These are phyloP conservation scores for Botrytis cinerea DNA, from an alignment of 2,329 filamentous ascomycete genomes.

Conservation along the genomic window DNA sequence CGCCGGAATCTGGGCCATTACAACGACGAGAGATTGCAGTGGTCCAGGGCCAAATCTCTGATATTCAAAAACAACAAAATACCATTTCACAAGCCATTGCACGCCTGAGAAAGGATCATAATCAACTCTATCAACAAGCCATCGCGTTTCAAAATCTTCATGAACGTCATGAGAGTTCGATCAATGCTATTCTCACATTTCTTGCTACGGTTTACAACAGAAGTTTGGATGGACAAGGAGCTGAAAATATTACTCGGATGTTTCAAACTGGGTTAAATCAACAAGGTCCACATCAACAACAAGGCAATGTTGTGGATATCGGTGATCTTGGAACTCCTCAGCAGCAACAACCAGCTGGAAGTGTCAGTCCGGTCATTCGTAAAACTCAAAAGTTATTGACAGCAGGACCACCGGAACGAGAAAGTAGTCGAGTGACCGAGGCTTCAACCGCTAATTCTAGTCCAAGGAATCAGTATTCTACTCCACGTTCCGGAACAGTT, in stretches of 20 bases:
- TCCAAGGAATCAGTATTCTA: constrained; percentile 38
- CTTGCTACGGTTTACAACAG: constrained; percentile 95
- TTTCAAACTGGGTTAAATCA: constrained; percentile 74
- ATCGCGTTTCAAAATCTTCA: constrained; percentile 88
- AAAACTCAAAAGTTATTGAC: constrained; percentile 41
- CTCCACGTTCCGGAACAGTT: constrained; percentile 52
- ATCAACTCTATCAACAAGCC: constrained; percentile 84
- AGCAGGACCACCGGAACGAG: constrained; percentile 34
- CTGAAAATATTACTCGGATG: constrained; percentile 79
- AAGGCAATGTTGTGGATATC: constrained; percentile 62
- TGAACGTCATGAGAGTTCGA: constrained; percentile 96
- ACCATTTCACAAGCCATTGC: constrained; percentile 82
- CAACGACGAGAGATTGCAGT: constrained; percentile 73
- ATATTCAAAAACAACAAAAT: constrained; percentile 82
- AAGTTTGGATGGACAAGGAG: constrained; percentile 81
- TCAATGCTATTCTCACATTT: constrained; percentile 98
- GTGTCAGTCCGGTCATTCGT: constrained; percentile 36
- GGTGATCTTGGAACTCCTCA: constrained; percentile 51
- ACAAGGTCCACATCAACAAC: constrained; percentile 50
- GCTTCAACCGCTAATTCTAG: constrained; percentile 38
- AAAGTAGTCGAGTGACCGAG: constrained; percentile 16
- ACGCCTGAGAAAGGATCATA: constrained; percentile 80
- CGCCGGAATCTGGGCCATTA: constrained; percentile 47
- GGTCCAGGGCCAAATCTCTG: constrained; percentile 77
- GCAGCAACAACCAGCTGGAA: constrained; percentile 32